Percentiles rank a stretch among this genome's conserved stretches.
Evolutionary conservation across 2,329 filamentous ascomycete species (phyloP).

Genomic region (Exophiala aquamarina): DNA sequence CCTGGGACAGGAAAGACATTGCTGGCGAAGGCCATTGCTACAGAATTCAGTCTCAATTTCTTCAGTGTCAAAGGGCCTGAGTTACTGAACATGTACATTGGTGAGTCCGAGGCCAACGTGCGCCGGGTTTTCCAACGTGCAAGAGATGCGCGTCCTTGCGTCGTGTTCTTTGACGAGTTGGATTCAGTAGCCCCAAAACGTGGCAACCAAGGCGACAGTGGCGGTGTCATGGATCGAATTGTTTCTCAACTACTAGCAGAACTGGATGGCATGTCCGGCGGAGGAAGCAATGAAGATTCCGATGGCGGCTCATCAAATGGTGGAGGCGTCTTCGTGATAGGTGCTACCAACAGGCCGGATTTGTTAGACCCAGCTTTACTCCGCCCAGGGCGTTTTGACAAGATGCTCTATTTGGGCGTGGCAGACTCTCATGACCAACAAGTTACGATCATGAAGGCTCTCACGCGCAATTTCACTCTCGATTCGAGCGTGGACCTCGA

Average conservation of each 20-base stretch:
- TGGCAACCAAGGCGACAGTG: slow-evolving; percentile 94
- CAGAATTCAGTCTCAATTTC: slow-evolving; percentile 91
- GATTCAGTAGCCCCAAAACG: slow-evolving; percentile 94
- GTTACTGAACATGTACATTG: slow-evolving; percentile 93
- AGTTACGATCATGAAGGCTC: slow-evolving; percentile 85
- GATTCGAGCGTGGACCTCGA: slow-evolving; percentile 74
- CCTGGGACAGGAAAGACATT: slow-evolving; percentile 90
- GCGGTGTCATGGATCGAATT: slow-evolving; percentile 97
- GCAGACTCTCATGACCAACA: slow-evolving; percentile 97
- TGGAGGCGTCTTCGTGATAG: slow-evolving; percentile 92
- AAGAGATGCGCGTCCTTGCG: slow-evolving; percentile 79
- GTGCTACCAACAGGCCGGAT: slow-evolving; percentile 92
- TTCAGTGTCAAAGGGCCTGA: slow-evolving; percentile 92
- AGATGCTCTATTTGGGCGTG: slow-evolving; percentile 96
- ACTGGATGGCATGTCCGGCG: slow-evolving; percentile 92
- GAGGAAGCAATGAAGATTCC: slow-evolving; percentile 55
- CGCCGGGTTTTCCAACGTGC: slow-evolving; percentile 85
- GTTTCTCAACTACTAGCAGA: slow-evolving; percentile 93
- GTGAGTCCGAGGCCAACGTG: slow-evolving; percentile 90
- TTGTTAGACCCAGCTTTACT: slow-evolving; percentile 86
- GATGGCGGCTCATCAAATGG: slow-evolving; percentile 45
- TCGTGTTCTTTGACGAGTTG: slow-evolving; percentile 91
- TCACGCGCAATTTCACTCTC: slow-evolving; percentile 92
- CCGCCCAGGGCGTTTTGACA: slow-evolving; percentile 90
- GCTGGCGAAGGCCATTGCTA: slow-evolving; percentile 90